These are phyloP conservation scores for Monosporozyma servazzii DNA, from an alignment of 805 yeast genomes.

Conservation along the genomic window DNA sequence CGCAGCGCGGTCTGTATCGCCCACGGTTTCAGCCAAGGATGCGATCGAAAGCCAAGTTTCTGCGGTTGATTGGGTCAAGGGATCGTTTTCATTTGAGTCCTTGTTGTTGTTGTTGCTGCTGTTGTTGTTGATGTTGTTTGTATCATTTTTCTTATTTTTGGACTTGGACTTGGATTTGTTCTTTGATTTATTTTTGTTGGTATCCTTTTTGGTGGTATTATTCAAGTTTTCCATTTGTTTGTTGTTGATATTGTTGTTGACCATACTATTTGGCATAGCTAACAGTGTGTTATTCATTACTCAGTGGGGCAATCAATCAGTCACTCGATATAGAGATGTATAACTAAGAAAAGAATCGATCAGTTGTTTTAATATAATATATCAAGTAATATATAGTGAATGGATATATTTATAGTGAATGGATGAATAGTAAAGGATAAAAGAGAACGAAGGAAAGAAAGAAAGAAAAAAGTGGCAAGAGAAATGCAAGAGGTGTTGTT, in stretches of 20 bases:
- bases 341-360: no score
- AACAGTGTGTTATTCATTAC: background rate
- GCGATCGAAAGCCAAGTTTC: conserved; percentile 89
- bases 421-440: no score
- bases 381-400: no score
- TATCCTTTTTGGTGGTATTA: background rate
- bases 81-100: conserved; percentile 21
- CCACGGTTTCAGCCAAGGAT: conserved; percentile 77
- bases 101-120: background rate
- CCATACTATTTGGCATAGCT: background rate
- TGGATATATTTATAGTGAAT: no score
- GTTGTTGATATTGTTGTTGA: background rate
- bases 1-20: conserved; percentile 82
- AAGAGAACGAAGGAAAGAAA: background rate
- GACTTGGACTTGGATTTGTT: background rate
- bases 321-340: background rate
- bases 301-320: background rate
- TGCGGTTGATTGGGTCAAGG: conserved; percentile 47
- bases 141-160: background rate
- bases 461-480: background rate
- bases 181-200: background rate
- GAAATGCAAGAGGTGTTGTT: background rate
- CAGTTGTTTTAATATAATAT: no score
- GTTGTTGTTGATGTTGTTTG: background rate
- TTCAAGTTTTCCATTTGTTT: background rate